These are phyloP conservation scores for Neurospora sp. DNA, from an alignment of 495 filamentous ascomycete genomes.

Conservation along the genomic window DNA sequence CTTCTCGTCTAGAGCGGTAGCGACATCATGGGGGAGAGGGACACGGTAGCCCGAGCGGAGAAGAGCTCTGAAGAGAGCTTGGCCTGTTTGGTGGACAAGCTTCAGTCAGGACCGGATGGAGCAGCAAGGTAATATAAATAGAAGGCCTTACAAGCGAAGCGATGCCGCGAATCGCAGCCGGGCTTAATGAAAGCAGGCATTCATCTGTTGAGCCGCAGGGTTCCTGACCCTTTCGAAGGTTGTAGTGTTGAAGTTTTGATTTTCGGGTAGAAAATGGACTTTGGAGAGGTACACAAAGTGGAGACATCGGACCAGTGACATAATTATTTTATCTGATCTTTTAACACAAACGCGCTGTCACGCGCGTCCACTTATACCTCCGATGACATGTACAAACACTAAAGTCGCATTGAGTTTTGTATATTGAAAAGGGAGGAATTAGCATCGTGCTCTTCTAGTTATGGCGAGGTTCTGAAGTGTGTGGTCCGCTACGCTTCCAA, in stretches of 20 bases:
- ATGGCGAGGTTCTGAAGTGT: neutral
- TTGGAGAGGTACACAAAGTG: neutral
- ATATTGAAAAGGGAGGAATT: neutral
- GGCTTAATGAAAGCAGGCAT: conserved; percentile 36
- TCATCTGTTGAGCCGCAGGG: conserved; percentile 14
- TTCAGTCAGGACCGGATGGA: neutral
- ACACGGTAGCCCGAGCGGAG: conserved; percentile 48
- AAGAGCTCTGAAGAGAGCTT: conserved; percentile 65
- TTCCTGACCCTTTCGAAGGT: neutral
- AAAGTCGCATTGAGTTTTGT: neutral
- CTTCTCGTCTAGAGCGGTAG: conserved; percentile 24
- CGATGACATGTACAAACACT: neutral
- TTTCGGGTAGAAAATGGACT: neutral
- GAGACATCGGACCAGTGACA: neutral
- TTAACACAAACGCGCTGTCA: neutral
- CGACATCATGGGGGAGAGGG: conserved; percentile 33
- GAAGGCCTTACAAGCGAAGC: conserved; percentile 49
- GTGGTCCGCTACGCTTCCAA: neutral
- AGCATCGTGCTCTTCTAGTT: accelerated
- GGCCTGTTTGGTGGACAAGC: conserved; percentile 34
- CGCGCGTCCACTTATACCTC: neutral
- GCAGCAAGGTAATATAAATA: too few species aligned
- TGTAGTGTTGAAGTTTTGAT: neutral
- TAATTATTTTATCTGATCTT: neutral
- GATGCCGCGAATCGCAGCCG: conserved; percentile 44